Evolutionary conservation across 2,329 filamentous ascomycete species (phyloP).

Genomic region (Sporothrix brunneoviolacea): DNA sequence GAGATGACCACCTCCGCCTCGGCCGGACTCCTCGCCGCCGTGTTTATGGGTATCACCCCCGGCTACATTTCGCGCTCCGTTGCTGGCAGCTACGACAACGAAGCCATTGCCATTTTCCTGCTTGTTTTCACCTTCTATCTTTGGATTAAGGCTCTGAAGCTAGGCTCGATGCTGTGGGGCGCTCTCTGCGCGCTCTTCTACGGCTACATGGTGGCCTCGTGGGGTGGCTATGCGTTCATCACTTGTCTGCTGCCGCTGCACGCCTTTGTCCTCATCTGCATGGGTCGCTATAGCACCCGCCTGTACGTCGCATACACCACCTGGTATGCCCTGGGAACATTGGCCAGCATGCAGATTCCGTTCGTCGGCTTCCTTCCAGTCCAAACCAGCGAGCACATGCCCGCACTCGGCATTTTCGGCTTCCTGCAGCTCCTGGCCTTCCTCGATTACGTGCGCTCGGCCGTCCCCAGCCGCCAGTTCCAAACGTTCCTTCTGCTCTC

Average conservation of each 20-base stretch:
- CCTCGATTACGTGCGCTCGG: conserved; percentile 82
- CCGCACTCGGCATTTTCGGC: conserved; percentile 89
- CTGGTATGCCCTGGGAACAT: conserved; percentile 92
- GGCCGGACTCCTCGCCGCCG: conserved; percentile 86
- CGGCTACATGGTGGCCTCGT: conserved; percentile 99
- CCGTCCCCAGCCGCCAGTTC: conserved; percentile 88
- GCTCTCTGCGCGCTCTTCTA: conserved; percentile 93
- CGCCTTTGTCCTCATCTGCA: conserved; percentile 86
- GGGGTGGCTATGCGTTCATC: conserved; percentile 99
- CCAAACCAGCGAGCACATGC: conserved; percentile 97
- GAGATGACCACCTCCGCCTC: conserved; percentile 96
- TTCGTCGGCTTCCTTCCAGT: conserved; percentile 97
- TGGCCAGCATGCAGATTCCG: conserved; percentile 98
- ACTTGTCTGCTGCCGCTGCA: conserved; percentile 94
- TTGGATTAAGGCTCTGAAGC: conserved; percentile 98
- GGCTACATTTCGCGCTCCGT: conserved; percentile 98
- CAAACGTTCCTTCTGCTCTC: conserved; percentile 77
- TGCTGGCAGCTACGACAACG: conserved; percentile 94
- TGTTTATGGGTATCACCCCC: conserved; percentile 95
- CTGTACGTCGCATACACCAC: conserved; percentile 96
- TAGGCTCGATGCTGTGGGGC: conserved; percentile 94
- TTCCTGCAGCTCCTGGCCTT: conserved; percentile 90
- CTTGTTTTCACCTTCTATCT: conserved; percentile 97
- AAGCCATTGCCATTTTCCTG: conserved; percentile 98
- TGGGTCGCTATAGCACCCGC: conserved; percentile 91